Evolutionary conservation across 1,284 basidiomycete genomes (phyloP), one percentile per base, ranked within the genome.

Genomic region (Cryptococcus deneoformans): DNA sequence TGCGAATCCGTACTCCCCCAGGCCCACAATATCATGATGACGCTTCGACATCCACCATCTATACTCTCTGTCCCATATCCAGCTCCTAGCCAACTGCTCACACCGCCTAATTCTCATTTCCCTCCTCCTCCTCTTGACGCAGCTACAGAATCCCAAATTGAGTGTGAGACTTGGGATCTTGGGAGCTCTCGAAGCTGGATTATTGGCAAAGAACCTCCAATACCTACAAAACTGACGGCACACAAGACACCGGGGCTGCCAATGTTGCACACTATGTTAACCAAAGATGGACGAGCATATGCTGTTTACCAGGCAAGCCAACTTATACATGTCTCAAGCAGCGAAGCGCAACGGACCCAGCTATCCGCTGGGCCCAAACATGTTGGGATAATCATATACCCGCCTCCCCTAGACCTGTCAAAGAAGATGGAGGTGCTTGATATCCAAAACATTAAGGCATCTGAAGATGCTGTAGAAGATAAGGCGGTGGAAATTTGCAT

Each of bases 401-500:
- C 65, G 1, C 61, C 63, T 29, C 29, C 29, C 29, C 29, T 29
- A 29, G 29, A 29, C 29, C 29, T 29, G 6, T 59, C 58, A 4
- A 60, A 56, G 50, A 59, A 62, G 16, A 64, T 56, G 51, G 67
- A 56, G 9, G 54, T 64, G 39, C 64, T 57, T 10, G 87, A 58
- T 86, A 71, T 29, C 20, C 29, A 29, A 88, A 29, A 29, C 29
- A 5, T 29, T 5, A 29, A 29, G 5, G 29, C 29, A 29, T 29
- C 29, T 29, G 29, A 29, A 29, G 29, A 29, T 29, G 29, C 29
- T 29, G 29, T 85, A 82, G 61, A 82, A 82, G 70, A 75, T 48
- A 86, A 87, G 68, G 89, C 87, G 11, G 66, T 65, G 5, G 61
- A 46, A 5, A 80, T 90, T 14, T 85, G 87, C 1, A 81, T 94